Percentiles rank a stretch among this genome's conserved stretches.
Evolutionary conservation across 768 basidiomycete species (phyloP).

Genomic region (Punctularia strigosozonata): DNA sequence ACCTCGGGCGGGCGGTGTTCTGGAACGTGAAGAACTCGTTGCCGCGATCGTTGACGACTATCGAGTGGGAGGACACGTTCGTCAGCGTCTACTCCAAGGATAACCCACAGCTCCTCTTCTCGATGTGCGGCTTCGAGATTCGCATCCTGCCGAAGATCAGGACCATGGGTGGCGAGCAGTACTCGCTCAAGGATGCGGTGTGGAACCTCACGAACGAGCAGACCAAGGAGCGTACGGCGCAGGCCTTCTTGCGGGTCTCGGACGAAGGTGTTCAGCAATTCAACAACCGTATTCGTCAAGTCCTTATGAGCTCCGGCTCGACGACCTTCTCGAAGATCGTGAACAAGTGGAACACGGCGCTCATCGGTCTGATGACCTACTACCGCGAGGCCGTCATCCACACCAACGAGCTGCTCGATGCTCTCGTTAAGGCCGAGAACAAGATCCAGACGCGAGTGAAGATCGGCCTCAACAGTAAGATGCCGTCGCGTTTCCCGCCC

Average conservation of each 20-base stretch:
- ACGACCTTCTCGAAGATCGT: slow-evolving; percentile 99
- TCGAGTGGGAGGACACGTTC: slow-evolving; percentile 98
- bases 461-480: slow-evolving; percentile 98
- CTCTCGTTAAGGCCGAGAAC: slow-evolving; percentile 97
- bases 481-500: slow-evolving; percentile 98
- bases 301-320: slow-evolving; percentile 96
- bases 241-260: slow-evolving; percentile 95
- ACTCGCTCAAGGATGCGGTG: slow-evolving; percentile 90
- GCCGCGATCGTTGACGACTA: slow-evolving; percentile 91
- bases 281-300: slow-evolving; percentile 93
- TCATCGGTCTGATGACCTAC: slow-evolving; percentile 96
- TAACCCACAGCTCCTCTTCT: slow-evolving; percentile 95
- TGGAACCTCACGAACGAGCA: slow-evolving; percentile 98
- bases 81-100: slow-evolving; percentile 96
- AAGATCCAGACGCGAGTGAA: slow-evolving; percentile 99
- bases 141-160: slow-evolving; percentile 95
- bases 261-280: slow-evolving; percentile 96
- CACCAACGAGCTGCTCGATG: slow-evolving; percentile 91
- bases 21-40: slow-evolving; percentile 99
- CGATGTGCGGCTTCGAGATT: slow-evolving; percentile 98
- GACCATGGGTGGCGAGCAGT: slow-evolving; percentile 92
- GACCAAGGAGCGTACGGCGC: slow-evolving; percentile 94
- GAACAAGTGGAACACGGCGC: slow-evolving; percentile 94
- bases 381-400: slow-evolving; percentile 97
- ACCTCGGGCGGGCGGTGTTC: slow-evolving; percentile 94